Percentiles rank a stretch among this genome's conserved stretches.
These are phyloP conservation scores for Dothistroma septosporum DNA, from an alignment of 2,329 filamentous ascomycete species.

Conservation along the genomic window DNA sequence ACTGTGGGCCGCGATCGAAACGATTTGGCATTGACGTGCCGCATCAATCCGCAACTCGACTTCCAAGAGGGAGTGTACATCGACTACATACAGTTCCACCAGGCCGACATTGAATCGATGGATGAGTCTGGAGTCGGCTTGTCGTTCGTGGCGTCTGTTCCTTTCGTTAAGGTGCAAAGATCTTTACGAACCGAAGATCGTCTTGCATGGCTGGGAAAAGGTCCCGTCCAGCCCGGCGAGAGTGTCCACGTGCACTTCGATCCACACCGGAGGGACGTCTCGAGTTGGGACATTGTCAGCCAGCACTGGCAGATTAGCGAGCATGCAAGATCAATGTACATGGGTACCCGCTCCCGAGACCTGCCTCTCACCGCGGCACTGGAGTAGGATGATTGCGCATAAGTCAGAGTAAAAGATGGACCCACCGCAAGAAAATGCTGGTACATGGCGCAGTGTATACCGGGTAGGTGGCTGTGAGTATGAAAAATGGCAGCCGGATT, in stretches of 20 bases:
- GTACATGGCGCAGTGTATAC: no score
- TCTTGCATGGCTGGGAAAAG: slow-evolving; percentile 42
- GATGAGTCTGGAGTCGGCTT: slow-evolving; percentile 45
- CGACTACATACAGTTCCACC: slow-evolving; percentile 74
- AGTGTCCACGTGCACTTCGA: slow-evolving; percentile 19
- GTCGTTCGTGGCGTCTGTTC: no score
- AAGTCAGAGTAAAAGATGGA: background rate
- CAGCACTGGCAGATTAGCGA: slow-evolving; percentile 45
- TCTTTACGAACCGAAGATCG: slow-evolving; percentile 49
- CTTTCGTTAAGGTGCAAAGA: slow-evolving; percentile 2
- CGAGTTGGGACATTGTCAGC: slow-evolving; percentile 21
- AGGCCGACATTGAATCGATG: slow-evolving; percentile 59
- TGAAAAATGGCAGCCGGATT: no score
- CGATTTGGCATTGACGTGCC: slow-evolving; percentile 60
- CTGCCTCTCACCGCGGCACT: slow-evolving; percentile 6
- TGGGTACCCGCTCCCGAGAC: slow-evolving; percentile 32
- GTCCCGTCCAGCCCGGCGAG: slow-evolving; percentile 21
- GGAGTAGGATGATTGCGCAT: background rate
- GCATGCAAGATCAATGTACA: slow-evolving; percentile 26
- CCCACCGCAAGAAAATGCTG: no score
- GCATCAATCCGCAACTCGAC: slow-evolving; percentile 65
- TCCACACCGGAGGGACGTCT: slow-evolving; percentile 20
- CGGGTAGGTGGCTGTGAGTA: no score
- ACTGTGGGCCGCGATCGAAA: slow-evolving; percentile 67
- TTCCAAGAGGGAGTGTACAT: slow-evolving; percentile 77